Evolutionary conservation across 768 basidiomycete species (phyloP), one percentile per base, ranked within the genome.

Genomic region (Chalciporus sphaerocephalus): DNA sequence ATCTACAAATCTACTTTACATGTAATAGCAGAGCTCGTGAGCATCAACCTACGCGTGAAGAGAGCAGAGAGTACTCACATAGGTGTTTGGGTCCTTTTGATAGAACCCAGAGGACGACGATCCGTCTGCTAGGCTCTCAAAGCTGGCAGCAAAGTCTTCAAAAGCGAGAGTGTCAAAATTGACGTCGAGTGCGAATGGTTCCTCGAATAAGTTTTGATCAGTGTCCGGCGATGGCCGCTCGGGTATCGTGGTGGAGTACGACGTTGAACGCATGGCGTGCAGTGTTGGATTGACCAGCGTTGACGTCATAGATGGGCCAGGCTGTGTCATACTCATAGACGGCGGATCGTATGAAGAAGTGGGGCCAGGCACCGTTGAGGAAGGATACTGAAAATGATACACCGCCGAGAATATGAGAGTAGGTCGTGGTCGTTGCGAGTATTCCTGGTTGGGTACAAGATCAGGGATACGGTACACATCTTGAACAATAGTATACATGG

Each of bases 401-500:
- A 72, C 69, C 7, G 80, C 80, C 11, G 78, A 79, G 62, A 81
- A 83, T 40, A 80, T 65, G 24, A 69, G 50, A 1, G 64, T 54
- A 18, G 54, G 60, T 7, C 55, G 62, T 13, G 62, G 53, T 2
- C 65, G 62, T n/a, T 43, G 50, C 5, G 53, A 40, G 13, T 43
- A 42, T 28, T 40, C 42, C 35, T 48, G 48, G 11, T 53, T 58
- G 21, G 68, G 55, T 21, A 54, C 53, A 18, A 41, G 30, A 23
- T 66, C 60, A 15, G 55, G 54, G 21, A 69, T 54, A 37, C 59
- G 61, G 42, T 63, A 56, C 37, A 88, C 79, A 40, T 83, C 78
- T 58, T 88, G 86, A 34, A 79, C 65, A 56, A 88, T 84, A 2
- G 75, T 78, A 61, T 76, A 87, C 44, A 74, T 64, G 4, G 82